Evolutionary conservation across 2,329 filamentous ascomycete genomes (phyloP).

Genomic region (Lachnellula occidentalis): DNA sequence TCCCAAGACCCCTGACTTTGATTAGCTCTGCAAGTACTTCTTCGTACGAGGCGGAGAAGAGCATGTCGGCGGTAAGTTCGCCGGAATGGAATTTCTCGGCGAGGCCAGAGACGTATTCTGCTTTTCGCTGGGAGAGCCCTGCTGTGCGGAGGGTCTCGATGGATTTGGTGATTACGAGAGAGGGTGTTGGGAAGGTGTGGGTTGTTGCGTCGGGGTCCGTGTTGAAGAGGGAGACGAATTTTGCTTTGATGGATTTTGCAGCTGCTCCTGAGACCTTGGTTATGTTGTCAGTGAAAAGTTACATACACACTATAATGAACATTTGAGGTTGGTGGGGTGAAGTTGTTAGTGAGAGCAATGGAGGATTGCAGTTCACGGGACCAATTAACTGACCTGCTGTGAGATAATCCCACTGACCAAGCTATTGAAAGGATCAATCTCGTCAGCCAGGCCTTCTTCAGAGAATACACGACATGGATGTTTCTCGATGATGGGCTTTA

Average conservation of each 20-base stretch:
- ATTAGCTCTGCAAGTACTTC: constrained; percentile 77
- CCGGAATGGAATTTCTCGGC: constrained; percentile 73
- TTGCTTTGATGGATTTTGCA: constrained; percentile 80
- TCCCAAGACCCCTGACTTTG: constrained; percentile 79
- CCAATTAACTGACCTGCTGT: constrained; percentile 55
- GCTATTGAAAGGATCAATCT: constrained; percentile 81
- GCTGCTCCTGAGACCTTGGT: constrained; percentile 78
- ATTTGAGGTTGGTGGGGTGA: no score
- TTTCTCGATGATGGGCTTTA: constrained; percentile 66
- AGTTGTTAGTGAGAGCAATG: background rate
- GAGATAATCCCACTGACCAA: constrained; percentile 86
- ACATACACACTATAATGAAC: no score
- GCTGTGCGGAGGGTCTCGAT: constrained; percentile 71
- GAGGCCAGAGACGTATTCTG: constrained; percentile 86
- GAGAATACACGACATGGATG: constrained; percentile 77
- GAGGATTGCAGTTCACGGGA: background rate
- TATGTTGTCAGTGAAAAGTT: background rate
- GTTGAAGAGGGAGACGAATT: constrained; percentile 71
- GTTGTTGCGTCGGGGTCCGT: constrained; percentile 28
- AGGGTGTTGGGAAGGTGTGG: constrained; percentile 65
- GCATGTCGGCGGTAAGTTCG: constrained; percentile 69
- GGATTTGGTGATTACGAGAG: constrained; percentile 59
- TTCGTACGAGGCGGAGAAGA: constrained; percentile 76
- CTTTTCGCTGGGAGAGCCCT: constrained; percentile 88
- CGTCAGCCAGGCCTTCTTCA: constrained; percentile 73